These are phyloP conservation scores for Candida ortonii DNA, from an alignment of 805 yeast genomes.

Conservation along the genomic window DNA sequence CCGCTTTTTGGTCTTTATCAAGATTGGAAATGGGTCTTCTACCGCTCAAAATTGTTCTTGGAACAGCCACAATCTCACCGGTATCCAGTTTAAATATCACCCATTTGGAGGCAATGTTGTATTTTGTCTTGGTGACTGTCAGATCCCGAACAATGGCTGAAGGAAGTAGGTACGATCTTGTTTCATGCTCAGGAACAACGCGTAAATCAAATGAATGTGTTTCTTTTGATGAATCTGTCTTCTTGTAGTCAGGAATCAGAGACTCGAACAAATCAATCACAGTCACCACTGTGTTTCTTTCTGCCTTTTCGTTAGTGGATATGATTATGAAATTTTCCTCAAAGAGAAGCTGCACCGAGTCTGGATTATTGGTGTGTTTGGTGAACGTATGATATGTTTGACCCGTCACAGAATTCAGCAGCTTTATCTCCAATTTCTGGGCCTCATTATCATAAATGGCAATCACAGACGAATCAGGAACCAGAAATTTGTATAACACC, in stretches of 20 bases:
- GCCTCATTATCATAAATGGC: slow-evolving; percentile 35
- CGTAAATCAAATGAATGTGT: slow-evolving; percentile 21
- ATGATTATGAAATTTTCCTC: slow-evolving; percentile 86
- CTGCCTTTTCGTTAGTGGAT: slow-evolving; percentile 52
- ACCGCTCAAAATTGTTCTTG: slow-evolving; percentile 65
- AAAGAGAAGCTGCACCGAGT: slow-evolving; percentile 48
- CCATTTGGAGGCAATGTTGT: slow-evolving; percentile 67
- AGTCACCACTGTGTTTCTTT: slow-evolving; percentile 51
- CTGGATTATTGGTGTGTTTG: slow-evolving; percentile 26
- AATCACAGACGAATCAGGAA: slow-evolving; percentile 65
- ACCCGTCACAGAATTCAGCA: slow-evolving; percentile 74
- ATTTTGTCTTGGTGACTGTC: slow-evolving; percentile 54
- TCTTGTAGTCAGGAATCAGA: slow-evolving; percentile 45
- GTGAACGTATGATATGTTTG: slow-evolving; percentile 43
- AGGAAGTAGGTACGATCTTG: slow-evolving; percentile 63
- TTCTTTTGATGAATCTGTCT: slow-evolving; percentile 7
- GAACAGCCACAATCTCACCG: slow-evolving; percentile 67
- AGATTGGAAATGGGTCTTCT: slow-evolving; percentile 60
- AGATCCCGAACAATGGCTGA: slow-evolving; percentile 48
- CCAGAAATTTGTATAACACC: slow-evolving; percentile 78
- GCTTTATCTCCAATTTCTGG: slow-evolving; percentile 40
- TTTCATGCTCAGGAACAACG: slow-evolving; percentile 45
- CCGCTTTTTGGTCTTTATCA: slow-evolving; percentile 49
- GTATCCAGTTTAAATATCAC: slow-evolving; percentile 54
- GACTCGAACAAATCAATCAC: slow-evolving; percentile 82